These are phyloP conservation scores for Tricholoma sp. DNA, from an alignment of 768 basidiomycete genomes.

Conservation along the genomic window DNA sequence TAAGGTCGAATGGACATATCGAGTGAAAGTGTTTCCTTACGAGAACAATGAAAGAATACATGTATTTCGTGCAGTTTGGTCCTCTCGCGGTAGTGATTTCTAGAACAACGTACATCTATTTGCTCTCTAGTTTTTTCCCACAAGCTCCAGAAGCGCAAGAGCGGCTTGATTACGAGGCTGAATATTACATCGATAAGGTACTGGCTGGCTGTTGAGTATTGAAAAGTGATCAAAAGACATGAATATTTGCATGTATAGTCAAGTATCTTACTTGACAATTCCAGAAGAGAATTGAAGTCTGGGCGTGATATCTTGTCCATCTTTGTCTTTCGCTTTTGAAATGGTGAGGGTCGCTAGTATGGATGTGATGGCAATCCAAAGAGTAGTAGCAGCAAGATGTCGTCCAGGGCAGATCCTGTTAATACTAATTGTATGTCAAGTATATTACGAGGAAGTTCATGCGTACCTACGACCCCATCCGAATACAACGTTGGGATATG, in stretches of 20 bases:
- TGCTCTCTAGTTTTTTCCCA: neutral
- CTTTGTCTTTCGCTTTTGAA: conserved; percentile 18
- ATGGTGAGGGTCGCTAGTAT: conserved; percentile 27
- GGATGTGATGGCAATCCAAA: conserved; percentile 19
- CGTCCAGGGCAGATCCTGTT: conserved; percentile 23
- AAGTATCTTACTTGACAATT: no score
- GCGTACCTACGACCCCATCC: conserved; percentile 20
- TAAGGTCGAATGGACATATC: conserved; percentile 24
- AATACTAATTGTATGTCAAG: conserved; percentile 17
- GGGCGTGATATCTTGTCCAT: conserved; percentile 21
- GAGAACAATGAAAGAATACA: neutral
- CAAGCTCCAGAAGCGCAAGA: neutral
- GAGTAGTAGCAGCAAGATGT: conserved; percentile 19
- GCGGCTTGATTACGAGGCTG: neutral
- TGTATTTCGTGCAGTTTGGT: neutral
- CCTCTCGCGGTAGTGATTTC: no score
- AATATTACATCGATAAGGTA: neutral
- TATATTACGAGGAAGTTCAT: no score
- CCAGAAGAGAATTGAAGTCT: no score
- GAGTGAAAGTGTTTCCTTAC: neutral
- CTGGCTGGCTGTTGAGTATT: neutral
- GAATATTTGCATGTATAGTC: conserved; percentile 9
- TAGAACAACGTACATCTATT: no score
- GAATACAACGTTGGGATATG: conserved; percentile 22
- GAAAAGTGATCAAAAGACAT: conserved; percentile 22